These are phyloP conservation scores for Phytophthora fragariae DNA, from an alignment of 352 stramenopile genomes.

Conservation along the genomic window DNA sequence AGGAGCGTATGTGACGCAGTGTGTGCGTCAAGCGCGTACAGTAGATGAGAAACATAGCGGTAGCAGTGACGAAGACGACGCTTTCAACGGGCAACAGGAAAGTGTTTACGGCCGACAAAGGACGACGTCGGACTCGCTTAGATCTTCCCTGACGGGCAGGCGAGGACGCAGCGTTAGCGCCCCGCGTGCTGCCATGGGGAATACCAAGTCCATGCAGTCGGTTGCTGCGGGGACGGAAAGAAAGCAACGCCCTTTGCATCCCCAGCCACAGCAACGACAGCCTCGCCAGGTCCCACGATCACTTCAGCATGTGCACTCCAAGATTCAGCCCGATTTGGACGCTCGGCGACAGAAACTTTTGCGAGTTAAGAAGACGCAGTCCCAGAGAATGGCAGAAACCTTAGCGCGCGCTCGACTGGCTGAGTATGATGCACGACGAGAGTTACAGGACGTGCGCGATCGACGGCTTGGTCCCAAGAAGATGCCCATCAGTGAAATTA, in stretches of 20 bases:
- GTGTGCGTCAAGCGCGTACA: conserved; percentile 36
- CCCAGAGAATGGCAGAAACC: conserved; percentile 76
- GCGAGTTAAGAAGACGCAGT: conserved; percentile 82
- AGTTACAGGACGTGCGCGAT: conserved; percentile 40
- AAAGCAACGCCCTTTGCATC: conserved; percentile 24
- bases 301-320: conserved; percentile 60
- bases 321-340: conserved; percentile 71
- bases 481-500: conserved; percentile 62
- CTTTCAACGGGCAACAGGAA: conserved; percentile 6
- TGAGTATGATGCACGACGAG: conserved; percentile 58
- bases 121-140: not conserved
- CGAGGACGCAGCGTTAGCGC: conserved; percentile 3
- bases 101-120: conserved; percentile 10
- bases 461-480: conserved; percentile 34
- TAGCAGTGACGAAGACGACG: not conserved
- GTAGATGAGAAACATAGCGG: conserved; percentile 1
- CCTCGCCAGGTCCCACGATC: conserved; percentile 17
- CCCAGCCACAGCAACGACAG: conserved; percentile 23
- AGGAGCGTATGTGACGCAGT: conserved; percentile 54
- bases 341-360: conserved; percentile 62
- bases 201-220: conserved; percentile 10
- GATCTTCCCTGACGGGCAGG: not conserved
- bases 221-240: not conserved
- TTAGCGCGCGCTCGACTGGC: conserved; percentile 61
- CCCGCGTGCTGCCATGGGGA: conserved; percentile 17